Evolutionary conservation across 2,329 filamentous ascomycete genomes (phyloP).

Genomic region (Zymoseptoria pseudotritici): DNA sequence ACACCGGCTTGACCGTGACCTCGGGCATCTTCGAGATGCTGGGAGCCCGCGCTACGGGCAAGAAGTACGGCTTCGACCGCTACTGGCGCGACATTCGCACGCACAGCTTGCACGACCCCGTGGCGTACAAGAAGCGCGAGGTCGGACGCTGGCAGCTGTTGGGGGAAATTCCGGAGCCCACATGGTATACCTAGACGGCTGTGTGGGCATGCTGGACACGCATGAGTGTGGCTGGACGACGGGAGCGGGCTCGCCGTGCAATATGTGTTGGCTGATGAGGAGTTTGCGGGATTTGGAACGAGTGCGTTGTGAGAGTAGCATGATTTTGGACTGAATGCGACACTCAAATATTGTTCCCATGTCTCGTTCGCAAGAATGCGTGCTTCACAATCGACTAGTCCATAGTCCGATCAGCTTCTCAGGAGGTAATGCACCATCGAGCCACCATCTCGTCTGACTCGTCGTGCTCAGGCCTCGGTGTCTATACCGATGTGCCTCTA

Average conservation of each 20-base stretch:
- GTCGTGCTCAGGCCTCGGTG: too few species aligned
- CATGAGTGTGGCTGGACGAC: background rate
- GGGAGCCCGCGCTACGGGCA: conserved; percentile 50
- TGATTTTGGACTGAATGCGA: background rate
- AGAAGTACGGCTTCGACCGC: conserved; percentile 54
- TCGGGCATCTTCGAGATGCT: conserved; percentile 58
- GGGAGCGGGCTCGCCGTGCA: background rate
- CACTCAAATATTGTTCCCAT: background rate
- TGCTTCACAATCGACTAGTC: background rate
- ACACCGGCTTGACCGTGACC: conserved; percentile 52
- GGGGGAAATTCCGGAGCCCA: conserved; percentile 50
- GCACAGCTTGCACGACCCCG: conserved; percentile 59
- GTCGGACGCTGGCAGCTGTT: conserved; percentile 51
- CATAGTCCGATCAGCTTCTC: too few species aligned
- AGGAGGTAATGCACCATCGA: too few species aligned
- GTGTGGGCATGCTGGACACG: conserved; percentile 1
- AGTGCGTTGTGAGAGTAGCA: background rate
- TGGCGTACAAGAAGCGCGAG: conserved; percentile 60
- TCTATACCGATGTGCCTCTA: too few species aligned
- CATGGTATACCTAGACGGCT: conserved; percentile 52
- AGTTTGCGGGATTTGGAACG: background rate
- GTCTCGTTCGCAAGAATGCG: background rate
- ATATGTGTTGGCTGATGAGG: background rate
- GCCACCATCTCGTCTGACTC: too few species aligned
- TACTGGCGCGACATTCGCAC: conserved; percentile 62